Base-by-base conservation (phyloP, 1,139 yeast genomes). In the Candida labiduridarum region DNA sequence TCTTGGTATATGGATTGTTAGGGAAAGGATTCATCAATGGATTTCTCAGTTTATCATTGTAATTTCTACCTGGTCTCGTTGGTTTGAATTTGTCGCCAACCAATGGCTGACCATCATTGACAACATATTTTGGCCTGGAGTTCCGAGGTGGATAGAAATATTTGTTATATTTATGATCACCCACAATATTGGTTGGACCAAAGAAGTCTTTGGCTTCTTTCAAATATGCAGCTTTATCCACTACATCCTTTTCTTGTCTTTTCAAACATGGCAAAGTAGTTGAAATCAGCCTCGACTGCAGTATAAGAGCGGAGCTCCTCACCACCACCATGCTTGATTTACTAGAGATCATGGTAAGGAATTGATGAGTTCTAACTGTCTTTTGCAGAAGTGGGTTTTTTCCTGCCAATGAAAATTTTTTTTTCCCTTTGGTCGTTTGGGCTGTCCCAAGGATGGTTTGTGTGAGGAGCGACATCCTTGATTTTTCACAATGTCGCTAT, bases 101-200 rank as follows among this genome's bases (percentile, higher is more conserved):
- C 15, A 65, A 69, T 3, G 82, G 70, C 48, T 72, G 72, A 27
- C 79, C 79, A 56, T 81, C 82, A 27, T 87, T 89, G 40, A 83
- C 83, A 34, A 90, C 76, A 68, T 87, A 92, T 59, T 85, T 89
- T 25, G 96, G 89, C 41, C 73, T 72, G 63, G 89, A 90, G 62
- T 87, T 73, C 57, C 80, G 85, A 14, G 92, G 86, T 12, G 95
- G 86, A 57, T 79, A 77, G 60, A 80, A 85, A 68, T 89, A 88
- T 64, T 85, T 89, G 76, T 91, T 92, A 62, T 83, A 71, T 57
- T 77, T 76, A 69, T 89, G 89, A 59, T 90, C 92, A 30, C 97
- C 97, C 63, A 88, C 84, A 66, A 83, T 80, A 67, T 90, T 90
- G 65, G 77, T 82, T 35, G 96, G 96, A 2, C 98, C 98, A 52